These are phyloP conservation scores for Galerina marginata DNA, from an alignment of 768 basidiomycete species.

Conservation along the genomic window DNA sequence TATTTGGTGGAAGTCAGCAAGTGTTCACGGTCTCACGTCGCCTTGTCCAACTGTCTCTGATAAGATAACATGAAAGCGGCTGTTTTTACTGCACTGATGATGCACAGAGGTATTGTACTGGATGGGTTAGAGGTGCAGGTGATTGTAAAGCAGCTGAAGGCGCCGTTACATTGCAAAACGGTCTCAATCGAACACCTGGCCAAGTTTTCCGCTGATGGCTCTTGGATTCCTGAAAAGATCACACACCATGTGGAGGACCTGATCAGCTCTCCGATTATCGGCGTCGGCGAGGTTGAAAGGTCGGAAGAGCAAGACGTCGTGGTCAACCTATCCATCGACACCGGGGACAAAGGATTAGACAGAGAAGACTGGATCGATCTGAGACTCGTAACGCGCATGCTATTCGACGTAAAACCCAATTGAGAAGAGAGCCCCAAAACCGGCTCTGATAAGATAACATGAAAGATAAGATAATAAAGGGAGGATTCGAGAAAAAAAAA, in stretches of 20 bases:
- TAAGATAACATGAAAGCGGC: no score
- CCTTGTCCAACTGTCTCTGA: no score
- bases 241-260: constrained; percentile 44
- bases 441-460: no score
- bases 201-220: constrained; percentile 16
- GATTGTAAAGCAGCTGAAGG: constrained; percentile 52
- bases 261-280: constrained; percentile 60
- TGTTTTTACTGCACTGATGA: no score
- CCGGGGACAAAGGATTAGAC: constrained; percentile 20
- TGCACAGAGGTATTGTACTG: no score
- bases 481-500: no score
- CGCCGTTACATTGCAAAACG: constrained; percentile 55
- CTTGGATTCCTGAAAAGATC: constrained; percentile 27
- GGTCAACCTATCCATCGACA: constrained; percentile 43
- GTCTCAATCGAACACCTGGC: constrained; percentile 46
- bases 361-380: constrained; percentile 41
- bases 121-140: constrained; percentile 42
- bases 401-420: constrained; percentile 35
- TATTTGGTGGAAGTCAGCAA: no score
- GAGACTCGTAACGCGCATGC: constrained; percentile 40
- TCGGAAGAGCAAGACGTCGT: constrained; percentile 64
- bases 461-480: no score
- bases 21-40: no score
- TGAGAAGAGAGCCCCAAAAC: no score
- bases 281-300: constrained; percentile 72